Evolutionary conservation across 148 eudicot genomes (phyloP).

Genomic region (Mesembryanthemum crystallinum): DNA sequence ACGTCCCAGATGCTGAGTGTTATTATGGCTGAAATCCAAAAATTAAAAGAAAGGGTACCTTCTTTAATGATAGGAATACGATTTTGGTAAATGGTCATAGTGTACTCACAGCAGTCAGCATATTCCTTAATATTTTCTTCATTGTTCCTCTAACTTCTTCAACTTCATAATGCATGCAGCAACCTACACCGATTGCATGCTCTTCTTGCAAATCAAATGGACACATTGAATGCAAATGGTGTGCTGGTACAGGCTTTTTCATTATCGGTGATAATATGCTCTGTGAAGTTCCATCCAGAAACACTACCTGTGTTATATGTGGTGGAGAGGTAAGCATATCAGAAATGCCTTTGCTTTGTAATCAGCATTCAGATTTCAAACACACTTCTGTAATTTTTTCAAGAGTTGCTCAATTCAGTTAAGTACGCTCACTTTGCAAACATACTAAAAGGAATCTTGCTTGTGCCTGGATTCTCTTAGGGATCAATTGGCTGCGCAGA

Average conservation of each 20-base stretch:
- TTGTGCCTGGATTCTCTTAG: constrained; percentile 29
- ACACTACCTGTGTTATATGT: constrained; percentile 80
- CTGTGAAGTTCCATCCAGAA: constrained; percentile 88
- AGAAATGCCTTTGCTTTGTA: background rate
- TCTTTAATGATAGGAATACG: background rate
- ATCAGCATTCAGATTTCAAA: too few species aligned
- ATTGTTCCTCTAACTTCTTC: constrained; percentile 15
- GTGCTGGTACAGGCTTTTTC: constrained; percentile 90
- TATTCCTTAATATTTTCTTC: background rate
- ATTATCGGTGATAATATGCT: constrained; percentile 96
- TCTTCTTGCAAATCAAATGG: constrained; percentile 73
- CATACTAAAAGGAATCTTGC: background rate
- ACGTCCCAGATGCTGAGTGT: background rate
- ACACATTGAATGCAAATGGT: constrained; percentile 86
- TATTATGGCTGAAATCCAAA: background rate
- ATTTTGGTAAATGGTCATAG: background rate
- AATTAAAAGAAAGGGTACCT: background rate
- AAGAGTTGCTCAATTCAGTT: background rate
- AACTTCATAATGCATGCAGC: constrained; percentile 46
- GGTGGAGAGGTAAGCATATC: constrained; percentile 63
- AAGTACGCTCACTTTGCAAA: background rate
- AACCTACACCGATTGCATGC: constrained; percentile 80
- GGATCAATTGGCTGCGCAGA: constrained; percentile 62
- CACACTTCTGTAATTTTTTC: background rate
- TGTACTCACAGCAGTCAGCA: background rate